A percentile compares a stretch with the other conserved stretches of the same genome.
phyloP scores from a whole-genome alignment of 371 early-diverging fungal species.

The Mucor piriformis region DNA sequence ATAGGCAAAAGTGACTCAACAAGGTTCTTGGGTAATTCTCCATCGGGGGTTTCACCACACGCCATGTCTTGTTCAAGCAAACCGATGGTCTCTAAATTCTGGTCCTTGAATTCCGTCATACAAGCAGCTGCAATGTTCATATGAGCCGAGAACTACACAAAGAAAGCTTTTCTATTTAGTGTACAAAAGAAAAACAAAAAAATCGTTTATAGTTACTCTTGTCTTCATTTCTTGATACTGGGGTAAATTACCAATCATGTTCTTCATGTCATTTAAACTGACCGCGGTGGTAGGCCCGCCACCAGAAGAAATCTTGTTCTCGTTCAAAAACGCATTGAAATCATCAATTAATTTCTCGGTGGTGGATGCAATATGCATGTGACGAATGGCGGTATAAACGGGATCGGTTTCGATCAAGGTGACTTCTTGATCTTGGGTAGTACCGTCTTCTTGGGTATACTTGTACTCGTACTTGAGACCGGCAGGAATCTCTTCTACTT shows the following conservation, averaged over 20 bases:
- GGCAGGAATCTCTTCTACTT: slow-evolving; percentile 60
- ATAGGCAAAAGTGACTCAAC: slow-evolving; percentile 83
- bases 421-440: slow-evolving; percentile 58
- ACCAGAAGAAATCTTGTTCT: slow-evolving; percentile 54
- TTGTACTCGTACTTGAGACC: slow-evolving; percentile 70
- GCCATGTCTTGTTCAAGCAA: slow-evolving; percentile 89
- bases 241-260: slow-evolving; percentile 86
- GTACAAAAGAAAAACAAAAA: no score
- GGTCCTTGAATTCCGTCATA: slow-evolving; percentile 74
- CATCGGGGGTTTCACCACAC: slow-evolving; percentile 86
- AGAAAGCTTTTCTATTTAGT: neutral
- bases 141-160: slow-evolving; percentile 80
- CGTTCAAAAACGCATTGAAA: slow-evolving; percentile 77
- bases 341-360: slow-evolving; percentile 78
- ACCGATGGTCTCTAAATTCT: slow-evolving; percentile 73
- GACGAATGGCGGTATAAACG: slow-evolving; percentile 83
- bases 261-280: slow-evolving; percentile 85
- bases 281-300: slow-evolving; percentile 62
- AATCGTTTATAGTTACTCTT: slow-evolving; percentile 34
- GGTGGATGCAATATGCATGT: slow-evolving; percentile 93
- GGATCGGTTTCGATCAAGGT: slow-evolving; percentile 73
- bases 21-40: slow-evolving; percentile 72
- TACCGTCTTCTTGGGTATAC: slow-evolving; percentile 59
- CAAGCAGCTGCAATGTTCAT: slow-evolving; percentile 92
- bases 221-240: slow-evolving; percentile 92